Evolutionary conservation across 1,139 yeast species (phyloP).

Genomic region (Kurtzmaniella quercitrusa): DNA sequence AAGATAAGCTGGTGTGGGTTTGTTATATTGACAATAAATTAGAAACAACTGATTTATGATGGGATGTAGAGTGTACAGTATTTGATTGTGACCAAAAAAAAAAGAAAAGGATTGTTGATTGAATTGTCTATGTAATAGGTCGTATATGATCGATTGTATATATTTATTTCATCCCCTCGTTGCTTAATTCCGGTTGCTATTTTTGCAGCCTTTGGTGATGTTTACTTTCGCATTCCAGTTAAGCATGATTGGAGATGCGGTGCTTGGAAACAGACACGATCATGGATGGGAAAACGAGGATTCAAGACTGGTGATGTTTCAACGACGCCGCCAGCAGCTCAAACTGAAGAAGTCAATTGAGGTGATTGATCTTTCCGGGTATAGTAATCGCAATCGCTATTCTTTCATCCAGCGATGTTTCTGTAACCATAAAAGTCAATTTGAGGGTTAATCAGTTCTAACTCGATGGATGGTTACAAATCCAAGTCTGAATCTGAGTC

Average conservation of each 20-base stretch:
- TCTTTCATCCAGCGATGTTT: neutral
- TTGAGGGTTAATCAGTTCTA: neutral
- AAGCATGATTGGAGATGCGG: constrained; percentile 9
- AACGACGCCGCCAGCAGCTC: neutral
- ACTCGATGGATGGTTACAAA: constrained; percentile 4
- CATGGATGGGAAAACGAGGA: constrained; percentile 4
- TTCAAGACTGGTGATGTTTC: neutral
- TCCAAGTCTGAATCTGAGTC: constrained; percentile 19
- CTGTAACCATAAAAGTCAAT: no score
- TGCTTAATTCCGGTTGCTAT: neutral
- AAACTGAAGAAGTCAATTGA: neutral
- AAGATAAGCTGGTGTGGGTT: no score
- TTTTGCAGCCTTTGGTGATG: neutral
- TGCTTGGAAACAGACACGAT: constrained; percentile 8
- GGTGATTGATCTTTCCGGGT: neutral
- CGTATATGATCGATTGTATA: no score
- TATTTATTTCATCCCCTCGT: no score
- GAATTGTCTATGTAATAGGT: no score
- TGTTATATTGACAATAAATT: no score
- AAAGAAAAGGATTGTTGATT: no score
- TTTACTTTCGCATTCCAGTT: neutral
- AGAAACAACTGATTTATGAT: no score
- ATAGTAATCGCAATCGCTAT: neutral
- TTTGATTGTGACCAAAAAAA: no score
- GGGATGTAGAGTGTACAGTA: no score